Evolutionary conservation across 345 rosid species (phyloP), one percentile per base, ranked within the genome.

Genomic region (Syzygium aqueum): DNA sequence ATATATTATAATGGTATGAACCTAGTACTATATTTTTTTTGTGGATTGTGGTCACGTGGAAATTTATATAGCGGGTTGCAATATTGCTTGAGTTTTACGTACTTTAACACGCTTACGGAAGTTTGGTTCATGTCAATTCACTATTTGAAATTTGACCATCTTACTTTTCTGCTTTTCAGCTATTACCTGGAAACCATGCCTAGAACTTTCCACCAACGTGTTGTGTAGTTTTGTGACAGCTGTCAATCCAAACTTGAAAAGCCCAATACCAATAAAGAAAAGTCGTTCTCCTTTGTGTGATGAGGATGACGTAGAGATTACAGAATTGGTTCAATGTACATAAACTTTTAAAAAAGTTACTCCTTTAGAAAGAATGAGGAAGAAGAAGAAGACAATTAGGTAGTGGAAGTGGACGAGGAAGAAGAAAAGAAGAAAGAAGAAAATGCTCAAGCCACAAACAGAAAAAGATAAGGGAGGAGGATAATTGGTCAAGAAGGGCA

Each of bases 141-240:
- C 59, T 23, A 22, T 54, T 21, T 22, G 11, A 54, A 54, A 54
- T 54, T 54, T 54, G 27, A 54, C 5, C 59, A 0, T 8, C 59
- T 54, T 54, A 25, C 10, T 54, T 54, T 54, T 25, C 22, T 21
- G 27, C 27, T 21, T 54, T 54, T 54, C 27, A 21, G 10, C 23
- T 54, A 8, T 54, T 21, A 11, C 11, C 27, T 8, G 17, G 4
- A 22, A 22, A 54, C 11, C 59, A 5, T 22, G 1, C 11, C 59
- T 54, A 14, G 6, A 52, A 52, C 91, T 86, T 88, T 93, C 25
- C 91, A 90, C 21, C 94, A 93, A 53, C 52, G 85, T 86, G 90
- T 93, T 40, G 84, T 86, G 73, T 95, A 96, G 97, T 90, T 88
- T 15, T 96, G 97, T 77, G 92, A 77, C 83, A 93, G 89, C 87